Percentiles rank a stretch among this genome's conserved stretches.
Conservation (phyloP, 2,329 filamentous ascomycete genomes). For the Ophiosphaerella korrae region DNA sequence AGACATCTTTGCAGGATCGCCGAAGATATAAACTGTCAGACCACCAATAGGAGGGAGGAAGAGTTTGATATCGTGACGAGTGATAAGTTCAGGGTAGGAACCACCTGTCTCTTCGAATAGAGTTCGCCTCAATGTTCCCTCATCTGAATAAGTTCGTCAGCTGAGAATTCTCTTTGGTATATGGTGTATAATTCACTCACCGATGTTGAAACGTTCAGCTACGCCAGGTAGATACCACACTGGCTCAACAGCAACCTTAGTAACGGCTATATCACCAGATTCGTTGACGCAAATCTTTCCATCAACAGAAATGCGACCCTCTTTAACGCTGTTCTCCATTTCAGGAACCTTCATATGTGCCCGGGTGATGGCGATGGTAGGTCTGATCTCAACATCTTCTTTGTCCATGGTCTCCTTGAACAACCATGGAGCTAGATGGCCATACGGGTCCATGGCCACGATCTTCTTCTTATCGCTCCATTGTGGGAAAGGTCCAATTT, state of each 20-base stretch:
- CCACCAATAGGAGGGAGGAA: slow-evolving; percentile 96
- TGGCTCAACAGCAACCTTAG: slow-evolving; percentile 95
- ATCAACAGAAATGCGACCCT: slow-evolving; percentile 76
- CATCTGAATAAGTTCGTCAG: slow-evolving; percentile 60
- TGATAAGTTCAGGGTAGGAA: slow-evolving; percentile 96
- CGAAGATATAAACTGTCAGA: slow-evolving; percentile 95
- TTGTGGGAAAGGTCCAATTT: slow-evolving; percentile 85
- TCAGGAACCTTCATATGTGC: slow-evolving; percentile 98
- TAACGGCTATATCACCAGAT: slow-evolving; percentile 86
- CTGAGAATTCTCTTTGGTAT: neutral
- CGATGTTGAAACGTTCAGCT: slow-evolving; percentile 90
- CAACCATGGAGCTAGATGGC: slow-evolving; percentile 83
- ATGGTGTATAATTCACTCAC: slow-evolving; percentile 49
- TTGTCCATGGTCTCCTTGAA: slow-evolving; percentile 79
- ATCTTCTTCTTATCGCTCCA: slow-evolving; percentile 94
- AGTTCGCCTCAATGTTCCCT: slow-evolving; percentile 81
- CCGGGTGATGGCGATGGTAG: slow-evolving; percentile 88
- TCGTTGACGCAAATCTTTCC: slow-evolving; percentile 89
- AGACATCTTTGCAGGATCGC: slow-evolving; percentile 91
- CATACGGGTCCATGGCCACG: slow-evolving; percentile 94
- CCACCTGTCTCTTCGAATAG: slow-evolving; percentile 96
- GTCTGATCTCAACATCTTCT: slow-evolving; percentile 82
- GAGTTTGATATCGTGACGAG: slow-evolving; percentile 89
- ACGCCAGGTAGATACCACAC: slow-evolving; percentile 67
- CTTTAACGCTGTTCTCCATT: slow-evolving; percentile 83